phyloP scores from a whole-genome alignment of 139 green algal species.

The Chlorokybus atmophyticus region DNA sequence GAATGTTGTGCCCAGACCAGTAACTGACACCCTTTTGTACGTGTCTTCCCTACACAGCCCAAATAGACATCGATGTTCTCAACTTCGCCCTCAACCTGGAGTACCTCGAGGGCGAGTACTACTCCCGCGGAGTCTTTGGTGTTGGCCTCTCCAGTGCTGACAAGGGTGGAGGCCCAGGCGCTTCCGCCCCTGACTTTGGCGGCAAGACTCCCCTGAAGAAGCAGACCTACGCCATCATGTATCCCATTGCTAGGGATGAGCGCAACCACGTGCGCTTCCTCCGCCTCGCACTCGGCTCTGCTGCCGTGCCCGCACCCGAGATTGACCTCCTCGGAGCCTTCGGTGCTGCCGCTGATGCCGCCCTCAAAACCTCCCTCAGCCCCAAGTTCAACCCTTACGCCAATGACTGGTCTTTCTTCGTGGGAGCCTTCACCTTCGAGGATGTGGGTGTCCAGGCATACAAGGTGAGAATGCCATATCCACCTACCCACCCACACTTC shows the following conservation, averaged over 20 bases:
- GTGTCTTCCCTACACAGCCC: too few species aligned
- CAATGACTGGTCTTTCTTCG: slow-evolving; percentile 3
- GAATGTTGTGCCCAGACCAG: too few species aligned
- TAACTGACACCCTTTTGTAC: too few species aligned
- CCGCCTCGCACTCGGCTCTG: slow-evolving; percentile 1
- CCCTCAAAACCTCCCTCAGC: slow-evolving; percentile 3
- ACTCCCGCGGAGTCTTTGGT: slow-evolving; percentile 10
- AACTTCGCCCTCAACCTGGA: slow-evolving; percentile 17
- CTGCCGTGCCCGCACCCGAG: not conserved
- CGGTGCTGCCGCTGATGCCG: slow-evolving; percentile 3
- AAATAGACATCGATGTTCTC: slow-evolving; percentile 13
- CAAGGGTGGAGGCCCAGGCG: not conserved
- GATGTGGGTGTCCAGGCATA: slow-evolving; percentile 19
- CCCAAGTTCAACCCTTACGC: slow-evolving; percentile 1
- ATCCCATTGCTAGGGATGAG: too few species aligned
- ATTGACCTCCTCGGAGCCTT: slow-evolving; percentile 6
- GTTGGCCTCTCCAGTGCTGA: not conserved
- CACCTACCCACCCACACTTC: too few species aligned
- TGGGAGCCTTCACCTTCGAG: slow-evolving; percentile 14
- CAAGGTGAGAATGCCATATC: too few species aligned
- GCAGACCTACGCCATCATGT: too few species aligned
- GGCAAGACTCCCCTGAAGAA: not conserved
- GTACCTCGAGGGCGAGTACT: slow-evolving; percentile 13
- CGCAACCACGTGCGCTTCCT: too few species aligned
- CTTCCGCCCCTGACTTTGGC: not conserved